phyloP scores from a whole-genome alignment of 2,329 filamentous ascomycete genomes.

The Ceratocystis huliohia region DNA sequence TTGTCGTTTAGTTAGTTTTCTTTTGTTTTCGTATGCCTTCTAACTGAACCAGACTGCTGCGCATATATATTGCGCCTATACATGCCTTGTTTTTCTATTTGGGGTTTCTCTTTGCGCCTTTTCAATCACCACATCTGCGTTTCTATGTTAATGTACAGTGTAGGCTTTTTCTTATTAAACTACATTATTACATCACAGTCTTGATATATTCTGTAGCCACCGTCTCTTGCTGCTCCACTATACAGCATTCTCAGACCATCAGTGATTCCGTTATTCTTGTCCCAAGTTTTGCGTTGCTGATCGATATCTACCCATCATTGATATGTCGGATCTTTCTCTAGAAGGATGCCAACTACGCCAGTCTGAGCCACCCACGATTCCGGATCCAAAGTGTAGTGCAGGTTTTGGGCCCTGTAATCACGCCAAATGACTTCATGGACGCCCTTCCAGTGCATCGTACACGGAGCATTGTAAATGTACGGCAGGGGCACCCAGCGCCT shows the following conservation, averaged over 20 bases:
- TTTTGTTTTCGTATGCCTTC: not conserved
- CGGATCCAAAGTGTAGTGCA: constrained; percentile 49
- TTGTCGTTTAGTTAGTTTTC: not conserved
- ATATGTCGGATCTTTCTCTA: constrained; percentile 37
- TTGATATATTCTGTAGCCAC: not conserved
- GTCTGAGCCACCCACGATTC: constrained; percentile 49
- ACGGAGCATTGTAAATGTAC: constrained; percentile 50
- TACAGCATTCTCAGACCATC: not conserved
- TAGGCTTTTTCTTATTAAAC: not conserved
- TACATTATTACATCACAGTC: too few relatives aligned
- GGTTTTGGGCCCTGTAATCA: constrained; percentile 45
- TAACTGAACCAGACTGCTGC: constrained; percentile 16
- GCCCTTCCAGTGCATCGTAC: constrained; percentile 42
- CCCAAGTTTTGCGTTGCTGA: constrained; percentile 32
- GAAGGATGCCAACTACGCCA: constrained; percentile 33
- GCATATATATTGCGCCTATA: not conserved
- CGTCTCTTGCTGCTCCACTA: too few relatives aligned
- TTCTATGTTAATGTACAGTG: not conserved
- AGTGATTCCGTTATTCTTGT: constrained; percentile 31
- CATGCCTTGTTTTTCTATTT: constrained; percentile 1
- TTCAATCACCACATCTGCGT: constrained; percentile 1
- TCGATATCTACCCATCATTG: constrained; percentile 45
- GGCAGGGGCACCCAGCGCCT: constrained; percentile 46
- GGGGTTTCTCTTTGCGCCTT: not conserved
- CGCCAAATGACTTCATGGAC: constrained; percentile 46